Base-by-base conservation (phyloP, 257 asterid species). In the Gardenia jasminoides region DNA sequence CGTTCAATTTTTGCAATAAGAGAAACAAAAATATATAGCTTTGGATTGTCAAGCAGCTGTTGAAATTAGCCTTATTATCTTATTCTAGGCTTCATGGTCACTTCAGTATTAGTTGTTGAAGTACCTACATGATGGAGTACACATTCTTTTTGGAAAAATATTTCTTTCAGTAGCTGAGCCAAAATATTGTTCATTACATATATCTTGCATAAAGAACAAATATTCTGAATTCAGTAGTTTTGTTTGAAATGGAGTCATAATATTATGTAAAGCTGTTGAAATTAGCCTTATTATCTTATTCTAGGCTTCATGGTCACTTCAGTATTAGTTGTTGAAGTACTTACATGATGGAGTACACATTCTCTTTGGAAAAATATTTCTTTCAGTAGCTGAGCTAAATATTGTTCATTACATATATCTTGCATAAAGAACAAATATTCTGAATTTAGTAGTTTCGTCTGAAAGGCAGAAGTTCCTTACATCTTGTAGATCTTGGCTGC, bases 401-500 rank as follows among this genome's bases (percentile, higher is more conserved):
- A 26, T 59, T 24, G 6, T 59, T 16, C n/a, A 50, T 56, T 8
- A 43, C 4, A 11, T 30, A 3, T 50, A 7, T 64, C n/a, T 77
- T 67, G 73, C 46, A 31, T 66, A 26, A 20, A 46, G 62, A 48
- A 68, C 39, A 50, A 31, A 22, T 20, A 46, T 66, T 43, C 15
- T 16, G 31, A 17, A 16, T 17, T 26, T 16, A 7, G 20, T 52
- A 31, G 19, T 30, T 59, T 62, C 67, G 67, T 71, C 78, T 80
- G 76, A 76, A 72, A 81, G 67, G 59, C 74, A 80, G 72, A 66
- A 79, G 70, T 67, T 77, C 80, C 47, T 62, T n/a, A 80, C 59
- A 79, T 71, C 71, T 83, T 85, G 87, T 87, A 94, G 98, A 92
- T 95, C 85, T 86, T 95, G 89, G 92, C 96, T 85, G 98, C 99